Base-by-base conservation (phyloP, 441 rosid genomes). In the Pelargonium citronellum region DNA sequence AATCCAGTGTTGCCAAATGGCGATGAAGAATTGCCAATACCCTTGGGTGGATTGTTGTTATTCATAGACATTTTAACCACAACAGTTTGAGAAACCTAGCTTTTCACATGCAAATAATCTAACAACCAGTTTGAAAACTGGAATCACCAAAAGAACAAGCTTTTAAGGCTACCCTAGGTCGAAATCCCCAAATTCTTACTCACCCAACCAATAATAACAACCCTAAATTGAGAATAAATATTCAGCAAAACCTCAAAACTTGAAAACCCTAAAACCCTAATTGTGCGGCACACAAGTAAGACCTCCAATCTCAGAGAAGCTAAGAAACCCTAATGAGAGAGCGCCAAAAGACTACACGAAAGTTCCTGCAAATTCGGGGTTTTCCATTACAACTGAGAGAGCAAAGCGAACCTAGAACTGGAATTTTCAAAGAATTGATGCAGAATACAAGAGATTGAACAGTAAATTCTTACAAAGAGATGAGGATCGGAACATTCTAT, bases 1-100 rank as follows among this genome's bases (percentile, higher is more conserved):
- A 84, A 83, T 71, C 96, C 95, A 2, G 85, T 74, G 81, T 86
- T 94, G 44, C 83, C 93, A 64, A 86, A 87, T 13, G 94, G 91
- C 3, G 57, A 49, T 49, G 91, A 87, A 1, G 95, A 81, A 72
- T 82, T 79, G 77, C 89, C 89, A 6, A 84, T 86, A 57, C 84
- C 80, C 84, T 86, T 91, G 58, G 85, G 70, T 7, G 78, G 87
- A 64, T 71, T 80, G 66, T 83, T 86, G 49, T 63, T 89, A 79
- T 83, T 92, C 75, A 80, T 73, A 47, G 92, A 49, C 57, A 49
- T 49, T 49, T 49, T 13, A 0, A 49, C 57, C 57, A 13, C 3
- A 49, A 49, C 7, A 49, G 15, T 12, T 2, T 49, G 7, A 34
- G 1, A 34, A 34, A 34, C 39, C 12, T 9, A 46, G 51, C 51